A percentile compares a stretch with the other conserved stretches of the same genome.
Conservation (phyloP, 371 early-diverging fungal genomes). For the Dipsacomyces acuminosporus region DNA sequence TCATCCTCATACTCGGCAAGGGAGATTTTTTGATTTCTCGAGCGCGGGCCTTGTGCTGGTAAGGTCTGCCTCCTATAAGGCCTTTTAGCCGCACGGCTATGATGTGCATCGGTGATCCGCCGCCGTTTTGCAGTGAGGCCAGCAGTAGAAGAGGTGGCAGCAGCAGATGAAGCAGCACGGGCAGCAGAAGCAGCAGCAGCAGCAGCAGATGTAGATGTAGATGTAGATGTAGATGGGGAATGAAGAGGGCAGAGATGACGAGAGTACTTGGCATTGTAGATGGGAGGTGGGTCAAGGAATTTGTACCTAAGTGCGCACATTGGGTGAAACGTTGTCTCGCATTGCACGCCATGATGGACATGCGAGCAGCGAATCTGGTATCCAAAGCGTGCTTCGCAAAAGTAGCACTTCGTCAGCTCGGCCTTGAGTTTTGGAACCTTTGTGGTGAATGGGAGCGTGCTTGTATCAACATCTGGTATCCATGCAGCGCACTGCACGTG, state of each 20-base stretch:
- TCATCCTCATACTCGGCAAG: neutral
- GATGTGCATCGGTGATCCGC: conserved; percentile 4
- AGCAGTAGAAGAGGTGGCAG: no score
- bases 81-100: neutral
- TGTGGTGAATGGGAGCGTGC: conserved; percentile 29
- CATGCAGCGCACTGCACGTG: conserved; percentile 41
- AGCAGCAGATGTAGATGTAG: neutral
- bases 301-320: conserved; percentile 40
- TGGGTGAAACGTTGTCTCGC: conserved; percentile 30
- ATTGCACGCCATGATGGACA: conserved; percentile 1
- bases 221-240: neutral
- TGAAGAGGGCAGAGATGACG: conserved; percentile 19
- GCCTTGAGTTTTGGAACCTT: conserved; percentile 16
- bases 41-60: conserved; percentile 2
- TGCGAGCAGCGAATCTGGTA: conserved; percentile 32
- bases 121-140: conserved; percentile 12
- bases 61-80: conserved; percentile 13
- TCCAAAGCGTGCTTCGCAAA: conserved; percentile 27
- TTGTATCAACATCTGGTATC: conserved; percentile 30
- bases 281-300: conserved; percentile 15
- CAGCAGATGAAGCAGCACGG: no score
- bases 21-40: neutral
- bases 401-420: conserved; percentile 9
- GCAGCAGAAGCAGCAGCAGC: neutral
- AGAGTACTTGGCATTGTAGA: conserved; percentile 23